These are phyloP conservation scores for Escovopsis sp. DNA, from an alignment of 2,329 filamentous ascomycete genomes.

Conservation along the genomic window DNA sequence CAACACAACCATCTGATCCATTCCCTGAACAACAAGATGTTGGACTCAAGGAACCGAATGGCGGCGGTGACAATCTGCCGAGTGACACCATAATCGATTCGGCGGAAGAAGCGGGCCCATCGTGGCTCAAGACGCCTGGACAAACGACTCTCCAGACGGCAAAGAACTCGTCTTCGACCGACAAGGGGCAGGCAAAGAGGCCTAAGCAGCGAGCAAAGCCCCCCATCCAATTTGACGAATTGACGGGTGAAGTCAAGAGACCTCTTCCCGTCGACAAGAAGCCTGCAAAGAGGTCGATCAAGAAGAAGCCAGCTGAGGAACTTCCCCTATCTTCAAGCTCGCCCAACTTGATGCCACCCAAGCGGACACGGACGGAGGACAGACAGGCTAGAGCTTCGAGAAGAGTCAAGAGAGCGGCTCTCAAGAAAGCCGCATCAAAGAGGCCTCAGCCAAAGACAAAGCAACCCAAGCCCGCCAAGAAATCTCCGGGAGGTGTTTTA, in stretches of 20 bases:
- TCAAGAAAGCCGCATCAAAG: not conserved
- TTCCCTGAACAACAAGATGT: conserved; percentile 13
- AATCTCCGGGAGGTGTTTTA: too few species aligned
- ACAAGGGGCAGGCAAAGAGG: conserved; percentile 7
- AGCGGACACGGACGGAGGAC: not conserved
- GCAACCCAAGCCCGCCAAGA: too few species aligned
- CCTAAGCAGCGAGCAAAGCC: conserved; percentile 20
- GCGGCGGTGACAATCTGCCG: too few species aligned
- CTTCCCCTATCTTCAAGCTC: conserved; percentile 7
- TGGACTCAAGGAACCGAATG: not conserved
- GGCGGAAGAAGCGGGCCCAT: not conserved
- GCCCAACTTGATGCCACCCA: conserved; percentile 1
- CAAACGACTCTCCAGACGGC: not conserved
- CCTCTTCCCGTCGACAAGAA: conserved; percentile 1
- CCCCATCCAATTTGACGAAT: conserved; percentile 18
- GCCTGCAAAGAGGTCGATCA: not conserved
- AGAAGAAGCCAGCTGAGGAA: conserved; percentile 8
- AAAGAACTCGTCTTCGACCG: not conserved
- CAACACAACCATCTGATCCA: conserved; percentile 7
- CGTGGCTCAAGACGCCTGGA: not conserved
- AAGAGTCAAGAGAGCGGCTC: not conserved
- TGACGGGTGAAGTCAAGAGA: conserved; percentile 13
- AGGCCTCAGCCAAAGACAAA: conserved; percentile 2
- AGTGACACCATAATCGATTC: not conserved
- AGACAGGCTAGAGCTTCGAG: not conserved